Base-by-base conservation (phyloP, 2,329 filamentous ascomycete species). In the Aureobasidium vineae region DNA sequence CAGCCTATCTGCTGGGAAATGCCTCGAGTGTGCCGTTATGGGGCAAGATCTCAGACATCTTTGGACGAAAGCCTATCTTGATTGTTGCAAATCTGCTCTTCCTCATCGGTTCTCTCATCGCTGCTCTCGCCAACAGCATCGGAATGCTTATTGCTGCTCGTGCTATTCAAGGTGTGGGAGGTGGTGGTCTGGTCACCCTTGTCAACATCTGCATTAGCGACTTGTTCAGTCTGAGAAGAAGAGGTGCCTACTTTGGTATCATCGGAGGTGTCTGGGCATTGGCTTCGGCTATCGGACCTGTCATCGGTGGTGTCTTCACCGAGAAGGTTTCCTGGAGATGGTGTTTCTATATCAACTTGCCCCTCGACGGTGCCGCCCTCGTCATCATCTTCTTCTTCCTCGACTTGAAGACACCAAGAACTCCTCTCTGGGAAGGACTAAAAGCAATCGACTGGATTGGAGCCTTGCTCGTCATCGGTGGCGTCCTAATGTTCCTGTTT, bases 401-500 rank as follows among this genome's bases (percentile, higher is more conserved):
- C 13, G 84, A 89, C 71, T 75, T 91, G n/a, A 83, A 89, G 63
- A 88, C 85, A 3, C 88, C 89, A 0, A 82, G 81, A 41, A 90
- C 88, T 0, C 84, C 87, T 0, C 75, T 90, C 2, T 76, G 79
- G 67, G 79, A 85, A 45, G 89, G 89, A 0, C 77, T 91, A 10
- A 85, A 84, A 68, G 85, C 85, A 0, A 86, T 89, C 68, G 86
- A 88, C 75, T 89, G 86, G 86, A 71, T 85, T 6, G 90, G 90
- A 0, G 86, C 84, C 1, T 64, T 89, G 13, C 79, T 84, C 36
- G 86, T 96, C 74, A 84, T 93, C 28, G 90, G 89, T 49, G 91
- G 89, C 23, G 93, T 90, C 0, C 81, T 96, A 23, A 94, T 96
- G 90, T 82, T 96, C 70, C 85, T 97, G 4, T 86, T 97, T 49